Evolutionary conservation across 768 basidiomycete species (phyloP).

Genomic region (Lactifluus piperatus): DNA sequence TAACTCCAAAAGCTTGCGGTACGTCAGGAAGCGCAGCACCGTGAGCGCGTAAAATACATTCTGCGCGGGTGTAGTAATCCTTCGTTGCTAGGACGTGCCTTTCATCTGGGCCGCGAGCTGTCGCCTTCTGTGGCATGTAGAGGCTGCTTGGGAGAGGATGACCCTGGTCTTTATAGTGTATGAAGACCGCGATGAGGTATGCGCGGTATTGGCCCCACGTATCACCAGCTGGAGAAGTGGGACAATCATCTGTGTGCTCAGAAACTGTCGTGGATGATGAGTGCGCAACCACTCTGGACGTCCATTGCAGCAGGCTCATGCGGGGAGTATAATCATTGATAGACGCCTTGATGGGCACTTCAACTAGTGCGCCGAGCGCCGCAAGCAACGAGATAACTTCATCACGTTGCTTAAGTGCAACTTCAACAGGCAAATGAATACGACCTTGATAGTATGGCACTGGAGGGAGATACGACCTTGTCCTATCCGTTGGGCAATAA

Average conservation of each 20-base stretch:
- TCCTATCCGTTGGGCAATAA: neutral
- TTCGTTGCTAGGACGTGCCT: neutral
- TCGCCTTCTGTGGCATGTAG: neutral
- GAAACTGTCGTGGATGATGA: neutral
- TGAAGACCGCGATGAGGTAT: neutral
- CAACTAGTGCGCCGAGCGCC: slow-evolving; percentile 24
- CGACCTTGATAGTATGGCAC: neutral
- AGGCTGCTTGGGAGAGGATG: neutral
- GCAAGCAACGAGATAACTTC: slow-evolving; percentile 25
- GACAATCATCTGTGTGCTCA: neutral
- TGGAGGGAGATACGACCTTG: too few species aligned
- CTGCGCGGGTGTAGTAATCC: neutral
- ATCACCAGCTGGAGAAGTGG: neutral
- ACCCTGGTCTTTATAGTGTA: neutral
- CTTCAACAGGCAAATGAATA: slow-evolving; percentile 23
- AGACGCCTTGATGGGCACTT: slow-evolving; percentile 3
- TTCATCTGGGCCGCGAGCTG: neutral
- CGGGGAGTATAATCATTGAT: neutral
- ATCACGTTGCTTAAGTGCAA: slow-evolving; percentile 21
- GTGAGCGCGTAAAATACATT: neutral
- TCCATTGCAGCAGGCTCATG: slow-evolving; percentile 23
- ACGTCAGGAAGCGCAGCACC: neutral
- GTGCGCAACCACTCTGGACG: neutral
- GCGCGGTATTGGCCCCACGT: slow-evolving; percentile 1
- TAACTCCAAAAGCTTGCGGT: neutral